A percentile compares a stretch with the other conserved stretches of the same genome.
phyloP scores from a whole-genome alignment of 371 early-diverging fungal species.

The Neoconidiobolus thromboides region DNA sequence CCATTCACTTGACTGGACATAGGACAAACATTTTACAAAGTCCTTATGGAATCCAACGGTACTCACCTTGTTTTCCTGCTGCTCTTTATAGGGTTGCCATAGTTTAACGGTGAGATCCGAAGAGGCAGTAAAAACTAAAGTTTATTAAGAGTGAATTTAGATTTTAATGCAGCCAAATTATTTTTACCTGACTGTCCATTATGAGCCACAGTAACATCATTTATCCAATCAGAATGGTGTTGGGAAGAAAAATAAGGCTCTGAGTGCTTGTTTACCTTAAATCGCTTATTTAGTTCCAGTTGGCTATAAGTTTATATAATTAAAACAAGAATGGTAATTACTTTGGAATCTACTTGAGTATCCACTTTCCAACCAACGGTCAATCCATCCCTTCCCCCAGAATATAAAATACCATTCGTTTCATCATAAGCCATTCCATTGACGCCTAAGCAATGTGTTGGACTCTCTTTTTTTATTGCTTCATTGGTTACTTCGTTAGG shows the following conservation, averaged over 20 bases:
- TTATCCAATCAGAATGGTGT: constrained; percentile 92
- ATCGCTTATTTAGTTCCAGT: not conserved
- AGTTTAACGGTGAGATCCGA: constrained; percentile 79
- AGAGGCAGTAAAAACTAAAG: constrained; percentile 65
- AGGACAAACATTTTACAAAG: constrained; percentile 62
- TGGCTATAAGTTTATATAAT: not conserved
- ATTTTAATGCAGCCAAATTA: too few species aligned
- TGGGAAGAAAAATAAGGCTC: constrained; percentile 30
- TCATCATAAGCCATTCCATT: constrained; percentile 53
- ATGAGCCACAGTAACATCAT: constrained; percentile 67
- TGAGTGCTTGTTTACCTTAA: constrained; percentile 24
- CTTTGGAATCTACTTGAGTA: not conserved
- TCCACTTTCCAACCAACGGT: constrained; percentile 73
- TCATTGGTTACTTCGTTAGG: too few species aligned
- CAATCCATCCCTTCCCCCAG: constrained; percentile 77
- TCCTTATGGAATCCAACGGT: constrained; percentile 72
- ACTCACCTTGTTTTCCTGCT: constrained; percentile 16
- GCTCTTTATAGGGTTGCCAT: constrained; percentile 40
- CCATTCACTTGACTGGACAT: constrained; percentile 45
- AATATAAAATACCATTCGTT: constrained; percentile 50
- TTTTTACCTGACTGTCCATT: constrained; percentile 10
- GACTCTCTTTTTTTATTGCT: not conserved
- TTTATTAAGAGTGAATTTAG: not conserved
- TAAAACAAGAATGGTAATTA: not conserved
- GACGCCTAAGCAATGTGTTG: constrained; percentile 43